These are phyloP conservation scores for Pseudopithomyces maydicus DNA, from an alignment of 2,329 filamentous ascomycete species.

Conservation along the genomic window DNA sequence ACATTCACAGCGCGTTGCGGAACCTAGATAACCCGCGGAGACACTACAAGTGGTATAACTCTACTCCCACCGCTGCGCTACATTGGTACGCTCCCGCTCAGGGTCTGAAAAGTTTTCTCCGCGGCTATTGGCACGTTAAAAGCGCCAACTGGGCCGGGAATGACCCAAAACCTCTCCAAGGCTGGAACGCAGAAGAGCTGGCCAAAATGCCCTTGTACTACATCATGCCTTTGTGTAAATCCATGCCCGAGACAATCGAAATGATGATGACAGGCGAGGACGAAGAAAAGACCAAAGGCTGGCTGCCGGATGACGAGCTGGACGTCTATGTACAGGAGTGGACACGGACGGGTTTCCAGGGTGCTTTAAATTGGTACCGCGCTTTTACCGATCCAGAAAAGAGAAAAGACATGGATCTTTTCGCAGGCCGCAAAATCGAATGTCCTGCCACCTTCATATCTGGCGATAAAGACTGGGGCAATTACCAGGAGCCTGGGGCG, in stretches of 20 bases:
- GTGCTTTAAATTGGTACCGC: conserved; percentile 71
- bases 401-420: conserved; percentile 61
- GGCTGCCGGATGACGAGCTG: conserved; percentile 65
- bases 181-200: conserved; percentile 63
- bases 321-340: conserved; percentile 66
- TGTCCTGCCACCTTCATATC: conserved; percentile 67
- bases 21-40: conserved; percentile 63
- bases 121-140: conserved; percentile 72
- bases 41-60: conserved; percentile 73
- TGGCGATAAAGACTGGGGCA: conserved; percentile 69
- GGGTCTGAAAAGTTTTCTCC: conserved; percentile 64
- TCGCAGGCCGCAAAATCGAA: conserved; percentile 64
- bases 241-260: conserved; percentile 65
- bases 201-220: conserved; percentile 70
- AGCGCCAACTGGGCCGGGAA: conserved; percentile 65
- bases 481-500: conserved; percentile 68
- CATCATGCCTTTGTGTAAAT: conserved; percentile 63
- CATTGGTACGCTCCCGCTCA: conserved; percentile 57
- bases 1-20: conserved; percentile 63
- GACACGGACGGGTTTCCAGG: conserved; percentile 67
- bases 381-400: conserved; percentile 58
- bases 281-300: conserved; percentile 51
- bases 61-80: conserved; percentile 51
- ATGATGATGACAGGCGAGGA: conserved; percentile 61
- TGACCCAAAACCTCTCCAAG: conserved; percentile 57